Conservation (phyloP, 306 rosid genomes). For the Parietaria judaica region DNA sequence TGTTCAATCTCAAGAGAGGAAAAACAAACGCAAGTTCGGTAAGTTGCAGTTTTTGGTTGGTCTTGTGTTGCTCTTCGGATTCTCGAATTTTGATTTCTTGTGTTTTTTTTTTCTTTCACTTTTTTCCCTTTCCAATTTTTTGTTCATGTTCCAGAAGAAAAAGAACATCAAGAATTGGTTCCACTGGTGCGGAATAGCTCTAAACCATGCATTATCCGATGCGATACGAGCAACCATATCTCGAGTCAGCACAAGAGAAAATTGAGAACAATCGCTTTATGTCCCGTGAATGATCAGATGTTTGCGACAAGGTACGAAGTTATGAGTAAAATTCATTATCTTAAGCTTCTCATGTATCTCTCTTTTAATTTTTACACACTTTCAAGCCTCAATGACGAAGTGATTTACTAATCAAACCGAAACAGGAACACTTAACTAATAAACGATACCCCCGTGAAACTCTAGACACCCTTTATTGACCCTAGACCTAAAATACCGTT, state of each 20-base stretch:
- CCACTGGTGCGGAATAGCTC: slow-evolving; percentile 34
- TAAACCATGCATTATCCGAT: slow-evolving; percentile 33
- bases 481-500: too few relatives aligned
- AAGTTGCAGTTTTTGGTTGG: slow-evolving; percentile 13
- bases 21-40: slow-evolving; percentile 76
- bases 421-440: too few relatives aligned
- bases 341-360: not conserved
- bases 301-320: slow-evolving; percentile 69
- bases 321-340: not conserved
- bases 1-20: slow-evolving; percentile 44
- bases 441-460: too few relatives aligned
- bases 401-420: too few relatives aligned
- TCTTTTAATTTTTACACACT: not conserved
- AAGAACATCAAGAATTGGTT: slow-evolving; percentile 70
- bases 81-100: slow-evolving; percentile 3
- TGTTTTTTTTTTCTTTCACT: slow-evolving; percentile 9
- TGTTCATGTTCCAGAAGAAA: slow-evolving; percentile 17
- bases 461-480: too few relatives aligned
- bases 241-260: slow-evolving; percentile 93
- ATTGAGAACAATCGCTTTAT: slow-evolving; percentile 64
- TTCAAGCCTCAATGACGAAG: not conserved
- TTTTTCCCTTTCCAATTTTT: not conserved
- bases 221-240: slow-evolving; percentile 55
- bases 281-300: slow-evolving; percentile 79
- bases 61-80: slow-evolving; percentile 2